Conservation (phyloP, 2,329 filamentous ascomycete genomes). For the Verticillium zaregamsianum region DNA sequence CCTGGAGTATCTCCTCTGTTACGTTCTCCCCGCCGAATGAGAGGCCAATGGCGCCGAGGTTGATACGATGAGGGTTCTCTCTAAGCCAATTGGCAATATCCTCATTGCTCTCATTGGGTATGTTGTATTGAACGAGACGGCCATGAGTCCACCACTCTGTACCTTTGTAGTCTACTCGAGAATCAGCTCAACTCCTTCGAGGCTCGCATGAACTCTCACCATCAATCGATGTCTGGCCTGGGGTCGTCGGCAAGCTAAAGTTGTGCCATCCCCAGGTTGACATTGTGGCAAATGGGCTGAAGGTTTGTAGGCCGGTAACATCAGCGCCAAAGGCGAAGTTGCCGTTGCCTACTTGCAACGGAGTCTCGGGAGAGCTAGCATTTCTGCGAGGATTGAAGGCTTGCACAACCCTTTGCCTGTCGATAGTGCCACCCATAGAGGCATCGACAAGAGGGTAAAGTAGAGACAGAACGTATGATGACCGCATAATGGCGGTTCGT, state of each 20-base stretch:
- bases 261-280: conserved; percentile 48
- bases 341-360: conserved; percentile 46
- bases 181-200: conserved; percentile 4
- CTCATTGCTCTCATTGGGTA: conserved; percentile 33
- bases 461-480: conserved; percentile 8
- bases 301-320: conserved; percentile 41
- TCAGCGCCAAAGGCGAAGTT: conserved; percentile 45
- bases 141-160: conserved; percentile 39
- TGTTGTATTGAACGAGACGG: conserved; percentile 34
- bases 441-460: conserved; percentile 13
- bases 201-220: conserved; percentile 1
- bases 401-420: conserved; percentile 28
- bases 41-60: conserved; percentile 43
- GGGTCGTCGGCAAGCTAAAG: conserved; percentile 37
- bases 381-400: conserved; percentile 44
- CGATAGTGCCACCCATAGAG: conserved; percentile 15
- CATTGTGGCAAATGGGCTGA: conserved; percentile 40
- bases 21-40: conserved; percentile 34
- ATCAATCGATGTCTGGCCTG: conserved; percentile 22
- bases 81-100: conserved; percentile 39
- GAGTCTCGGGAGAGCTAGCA: conserved; percentile 43
- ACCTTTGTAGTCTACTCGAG: conserved; percentile 29
- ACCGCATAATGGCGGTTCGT: conserved; percentile 2
- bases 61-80: conserved; percentile 47
- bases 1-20: conserved; percentile 32